Percentiles rank a stretch among this genome's conserved stretches.
phyloP scores from a whole-genome alignment of 2,329 filamentous ascomycete genomes.

The Colletotrichum simmondsii region DNA sequence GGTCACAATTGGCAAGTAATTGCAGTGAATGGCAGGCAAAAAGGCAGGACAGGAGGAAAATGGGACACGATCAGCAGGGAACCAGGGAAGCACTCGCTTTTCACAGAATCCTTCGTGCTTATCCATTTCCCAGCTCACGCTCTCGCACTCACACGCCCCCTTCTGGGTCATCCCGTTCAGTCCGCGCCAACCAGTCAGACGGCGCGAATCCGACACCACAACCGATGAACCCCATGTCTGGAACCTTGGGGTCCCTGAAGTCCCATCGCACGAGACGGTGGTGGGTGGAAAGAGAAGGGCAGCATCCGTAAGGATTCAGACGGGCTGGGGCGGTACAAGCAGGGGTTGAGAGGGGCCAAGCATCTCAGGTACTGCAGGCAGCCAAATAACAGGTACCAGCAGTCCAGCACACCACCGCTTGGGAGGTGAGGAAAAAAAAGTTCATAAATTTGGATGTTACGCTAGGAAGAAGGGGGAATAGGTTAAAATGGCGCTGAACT shows the following conservation, averaged over 20 bases:
- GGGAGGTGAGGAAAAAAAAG: not conserved
- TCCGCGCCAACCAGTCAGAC: not conserved
- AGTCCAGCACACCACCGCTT: not conserved
- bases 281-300: not conserved
- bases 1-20: not conserved
- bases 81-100: not conserved
- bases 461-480: slow-evolving; percentile 4
- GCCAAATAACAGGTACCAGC: not conserved
- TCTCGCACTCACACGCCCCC: not conserved
- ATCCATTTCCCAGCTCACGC: not conserved
- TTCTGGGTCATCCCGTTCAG: not conserved
- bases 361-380: slow-evolving; percentile 2
- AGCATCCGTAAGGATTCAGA: not conserved
- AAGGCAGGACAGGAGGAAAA: not conserved
- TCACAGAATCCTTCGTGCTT: not conserved
- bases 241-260: not conserved
- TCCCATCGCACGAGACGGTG: not conserved
- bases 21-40: not conserved
- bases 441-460: not conserved
- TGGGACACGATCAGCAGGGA: not conserved
- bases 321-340: not conserved
- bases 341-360: not conserved
- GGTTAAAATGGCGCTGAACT: not conserved
- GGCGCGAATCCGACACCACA: not conserved
- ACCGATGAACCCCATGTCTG: not conserved